Conservation (phyloP, 1,284 basidiomycete species). For the Coniferiporia sulphurascens region DNA sequence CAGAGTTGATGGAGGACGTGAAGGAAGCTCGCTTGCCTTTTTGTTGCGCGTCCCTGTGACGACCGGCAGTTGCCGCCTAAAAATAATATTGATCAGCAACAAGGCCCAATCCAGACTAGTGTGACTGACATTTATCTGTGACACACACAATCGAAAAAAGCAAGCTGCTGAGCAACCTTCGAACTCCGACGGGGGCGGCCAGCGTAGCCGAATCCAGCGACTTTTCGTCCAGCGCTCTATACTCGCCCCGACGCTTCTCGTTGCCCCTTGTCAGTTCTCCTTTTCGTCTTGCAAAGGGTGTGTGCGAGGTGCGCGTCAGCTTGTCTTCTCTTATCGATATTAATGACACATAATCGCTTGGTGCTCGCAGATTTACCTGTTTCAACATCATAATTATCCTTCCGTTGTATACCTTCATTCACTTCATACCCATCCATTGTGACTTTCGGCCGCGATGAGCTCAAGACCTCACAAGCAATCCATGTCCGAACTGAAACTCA, state of each 20-base stretch:
- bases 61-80: neutral
- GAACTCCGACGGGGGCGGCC: neutral
- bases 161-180: neutral
- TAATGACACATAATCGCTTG: neutral
- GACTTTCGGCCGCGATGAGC: conserved; percentile 4
- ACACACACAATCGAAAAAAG: neutral
- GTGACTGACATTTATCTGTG: neutral
- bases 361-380: neutral
- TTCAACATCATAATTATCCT: neutral
- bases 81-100: no score
- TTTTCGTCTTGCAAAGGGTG: neutral
- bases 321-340: neutral
- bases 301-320: neutral
- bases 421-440: neutral
- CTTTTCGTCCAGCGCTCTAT: neutral
- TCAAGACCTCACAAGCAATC: conserved; percentile 65
- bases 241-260: neutral
- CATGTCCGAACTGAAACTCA: conserved; percentile 96
- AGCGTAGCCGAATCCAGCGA: neutral
- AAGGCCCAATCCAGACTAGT: no score
- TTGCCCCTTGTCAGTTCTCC: neutral
- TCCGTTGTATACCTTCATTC: conserved; percentile 2
- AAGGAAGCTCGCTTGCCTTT: conserved; percentile 10
- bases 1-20: conserved; percentile 13
- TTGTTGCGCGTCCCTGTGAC: neutral